A percentile compares a stretch with the other conserved stretches of the same genome.
These are phyloP conservation scores for Massariosphaeria phaeospora DNA, from an alignment of 495 filamentous ascomycete genomes.

Conservation along the genomic window DNA sequence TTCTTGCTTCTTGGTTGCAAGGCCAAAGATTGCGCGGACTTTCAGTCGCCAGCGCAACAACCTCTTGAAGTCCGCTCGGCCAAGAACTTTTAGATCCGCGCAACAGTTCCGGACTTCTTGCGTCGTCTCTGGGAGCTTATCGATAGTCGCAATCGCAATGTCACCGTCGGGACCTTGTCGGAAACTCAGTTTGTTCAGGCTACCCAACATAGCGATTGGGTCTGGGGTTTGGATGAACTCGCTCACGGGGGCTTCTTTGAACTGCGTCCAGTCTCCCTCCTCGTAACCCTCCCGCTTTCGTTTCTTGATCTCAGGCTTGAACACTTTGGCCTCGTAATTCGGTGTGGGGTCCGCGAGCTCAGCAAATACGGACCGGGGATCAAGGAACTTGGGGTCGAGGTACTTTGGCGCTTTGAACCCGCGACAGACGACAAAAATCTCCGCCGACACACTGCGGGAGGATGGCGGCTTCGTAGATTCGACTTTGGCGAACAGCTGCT, in stretches of 20 bases:
- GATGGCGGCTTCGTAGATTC: conserved; percentile 97
- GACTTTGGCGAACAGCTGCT: conserved; percentile 89
- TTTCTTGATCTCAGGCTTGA: conserved; percentile 95
- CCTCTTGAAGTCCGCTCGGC: conserved; percentile 88
- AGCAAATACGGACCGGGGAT: conserved; percentile 86
- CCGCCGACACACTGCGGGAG: conserved; percentile 88
- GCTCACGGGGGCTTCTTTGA: conserved; percentile 77
- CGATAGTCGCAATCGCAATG: conserved; percentile 77
- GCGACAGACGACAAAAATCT: conserved; percentile 96
- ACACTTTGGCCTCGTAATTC: conserved; percentile 96
- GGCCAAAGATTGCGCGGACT: conserved; percentile 85
- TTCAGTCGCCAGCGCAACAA: conserved; percentile 89
- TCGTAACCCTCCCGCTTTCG: conserved; percentile 95
- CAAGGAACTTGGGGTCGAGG: conserved; percentile 88
- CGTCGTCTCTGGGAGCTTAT: conserved; percentile 89
- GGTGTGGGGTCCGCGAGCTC: conserved; percentile 84
- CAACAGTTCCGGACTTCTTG: conserved; percentile 81
- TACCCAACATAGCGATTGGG: conserved; percentile 91
- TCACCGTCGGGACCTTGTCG: conserved; percentile 71
- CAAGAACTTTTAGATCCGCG: conserved; percentile 81
- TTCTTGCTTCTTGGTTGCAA: conserved; percentile 65
- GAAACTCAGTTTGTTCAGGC: conserved; percentile 78
- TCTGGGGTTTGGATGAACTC: conserved; percentile 94
- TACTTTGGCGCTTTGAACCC: conserved; percentile 91
- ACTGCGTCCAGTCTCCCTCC: conserved; percentile 90